A percentile compares a stretch with the other conserved stretches of the same genome.
These are phyloP conservation scores for Pinus tabuliformis DNA, from an alignment of 75 land plant species.

Conservation along the genomic window DNA sequence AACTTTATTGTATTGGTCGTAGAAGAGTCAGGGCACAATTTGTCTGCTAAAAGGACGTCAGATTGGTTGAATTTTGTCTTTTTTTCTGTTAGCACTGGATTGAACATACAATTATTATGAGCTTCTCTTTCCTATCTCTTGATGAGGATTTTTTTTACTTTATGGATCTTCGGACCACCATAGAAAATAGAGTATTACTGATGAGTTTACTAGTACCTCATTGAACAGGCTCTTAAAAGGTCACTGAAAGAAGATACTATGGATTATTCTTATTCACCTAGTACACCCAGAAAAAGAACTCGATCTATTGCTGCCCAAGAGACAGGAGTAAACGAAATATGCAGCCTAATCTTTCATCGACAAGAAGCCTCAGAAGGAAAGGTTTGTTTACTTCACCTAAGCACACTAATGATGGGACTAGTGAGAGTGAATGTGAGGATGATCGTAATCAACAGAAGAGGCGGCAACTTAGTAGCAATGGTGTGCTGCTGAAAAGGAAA, in stretches of 20 bases:
- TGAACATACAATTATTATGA: background rate
- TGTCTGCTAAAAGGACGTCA: background rate
- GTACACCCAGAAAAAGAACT: conserved; percentile 3
- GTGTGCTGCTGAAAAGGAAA: too few species aligned
- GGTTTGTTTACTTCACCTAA: conserved; percentile 3
- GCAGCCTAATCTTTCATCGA: background rate
- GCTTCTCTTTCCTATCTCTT: background rate
- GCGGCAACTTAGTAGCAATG: too few species aligned
- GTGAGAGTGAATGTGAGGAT: background rate
- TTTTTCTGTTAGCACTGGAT: background rate
- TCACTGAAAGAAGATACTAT: conserved; percentile 10
- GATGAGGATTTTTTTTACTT: background rate
- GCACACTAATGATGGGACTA: background rate
- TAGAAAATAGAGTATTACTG: background rate
- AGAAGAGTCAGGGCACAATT: background rate
- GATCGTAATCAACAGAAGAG: too few species aligned
- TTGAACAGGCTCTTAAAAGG: conserved; percentile 12
- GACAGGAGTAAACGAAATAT: background rate
- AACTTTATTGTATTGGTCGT: background rate
- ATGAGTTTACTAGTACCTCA: background rate
- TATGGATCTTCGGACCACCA: background rate
- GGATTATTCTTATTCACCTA: conserved; percentile 5
- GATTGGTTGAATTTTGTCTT: background rate
- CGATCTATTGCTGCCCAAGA: background rate
- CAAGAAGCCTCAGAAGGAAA: background rate